A percentile compares a stretch with the other conserved stretches of the same genome.
These are phyloP conservation scores for Lactarius hatsudake DNA, from an alignment of 768 basidiomycete species.

Conservation along the genomic window DNA sequence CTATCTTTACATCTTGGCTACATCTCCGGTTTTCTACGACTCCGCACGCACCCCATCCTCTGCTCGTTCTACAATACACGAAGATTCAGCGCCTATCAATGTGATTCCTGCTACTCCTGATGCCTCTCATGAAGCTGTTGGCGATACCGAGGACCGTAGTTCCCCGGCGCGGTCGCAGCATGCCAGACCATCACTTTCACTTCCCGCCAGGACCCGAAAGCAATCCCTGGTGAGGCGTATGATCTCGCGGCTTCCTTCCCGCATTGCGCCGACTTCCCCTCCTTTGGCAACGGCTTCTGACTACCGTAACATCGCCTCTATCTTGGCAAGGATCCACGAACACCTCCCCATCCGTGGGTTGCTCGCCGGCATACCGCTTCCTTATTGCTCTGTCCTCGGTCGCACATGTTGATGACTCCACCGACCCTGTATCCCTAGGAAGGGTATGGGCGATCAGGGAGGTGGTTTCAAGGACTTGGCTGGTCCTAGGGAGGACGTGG, in stretches of 20 bases:
- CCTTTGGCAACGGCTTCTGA: conserved; percentile 65
- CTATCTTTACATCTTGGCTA: conserved; percentile 75
- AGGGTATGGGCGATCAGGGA: conserved; percentile 58
- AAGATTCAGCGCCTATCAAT: conserved; percentile 18
- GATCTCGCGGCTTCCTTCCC: conserved; percentile 47
- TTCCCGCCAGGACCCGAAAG: conserved; percentile 54
- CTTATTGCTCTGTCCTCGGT: conserved; percentile 67
- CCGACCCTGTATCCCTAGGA: conserved; percentile 40
- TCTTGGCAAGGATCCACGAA: conserved; percentile 66
- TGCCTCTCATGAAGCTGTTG: conserved; percentile 35
- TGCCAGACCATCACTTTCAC: conserved; percentile 47
- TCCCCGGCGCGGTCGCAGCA: conserved; percentile 37
- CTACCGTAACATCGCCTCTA: conserved; percentile 65
- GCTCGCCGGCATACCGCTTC: conserved; percentile 82
- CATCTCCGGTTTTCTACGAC: conserved; percentile 54
- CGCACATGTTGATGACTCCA: conserved; percentile 42
- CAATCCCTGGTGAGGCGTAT: conserved; percentile 53
- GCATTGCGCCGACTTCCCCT: conserved; percentile 40
- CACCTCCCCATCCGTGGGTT: conserved; percentile 73
- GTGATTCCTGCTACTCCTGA: conserved; percentile 27
- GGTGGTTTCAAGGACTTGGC: conserved; percentile 63
- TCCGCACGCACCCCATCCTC: conserved; percentile 43
- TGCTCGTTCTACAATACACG: conserved; percentile 31
- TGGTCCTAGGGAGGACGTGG: conserved; percentile 69
- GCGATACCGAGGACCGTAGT: conserved; percentile 33